These are phyloP conservation scores for Penicillium paneum DNA, from an alignment of 2,329 filamentous ascomycete species.

Conservation along the genomic window DNA sequence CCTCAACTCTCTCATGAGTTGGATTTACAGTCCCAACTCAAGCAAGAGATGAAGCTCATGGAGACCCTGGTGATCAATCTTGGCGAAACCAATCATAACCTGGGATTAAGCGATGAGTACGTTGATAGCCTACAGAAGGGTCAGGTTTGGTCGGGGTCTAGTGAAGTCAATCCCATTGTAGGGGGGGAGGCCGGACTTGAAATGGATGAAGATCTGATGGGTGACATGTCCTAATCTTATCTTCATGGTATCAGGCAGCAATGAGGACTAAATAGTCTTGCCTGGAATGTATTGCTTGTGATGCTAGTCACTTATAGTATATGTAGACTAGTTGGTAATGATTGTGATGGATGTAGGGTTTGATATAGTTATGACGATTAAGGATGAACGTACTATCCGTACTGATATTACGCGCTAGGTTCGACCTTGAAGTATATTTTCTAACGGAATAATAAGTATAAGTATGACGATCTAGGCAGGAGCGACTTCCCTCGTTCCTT, in stretches of 20 bases:
- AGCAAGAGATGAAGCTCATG: constrained; percentile 50
- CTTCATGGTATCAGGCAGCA: too few species aligned
- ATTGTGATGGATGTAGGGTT: background rate
- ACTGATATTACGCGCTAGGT: too few species aligned
- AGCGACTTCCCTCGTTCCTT: too few species aligned
- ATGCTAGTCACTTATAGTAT: background rate
- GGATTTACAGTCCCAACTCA: constrained; percentile 43
- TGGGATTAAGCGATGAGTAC: constrained; percentile 59
- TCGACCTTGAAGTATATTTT: too few species aligned
- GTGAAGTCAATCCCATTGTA: constrained; percentile 15
- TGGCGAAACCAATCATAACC: constrained; percentile 52
- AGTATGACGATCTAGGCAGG: too few species aligned
- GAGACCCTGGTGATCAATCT: constrained; percentile 51
- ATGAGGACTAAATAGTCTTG: background rate
- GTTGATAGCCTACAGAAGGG: constrained; percentile 52
- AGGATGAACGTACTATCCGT: too few species aligned
- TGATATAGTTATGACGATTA: too few species aligned
- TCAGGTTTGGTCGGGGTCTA: constrained; percentile 36
- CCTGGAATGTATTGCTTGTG: background rate
- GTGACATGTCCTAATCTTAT: constrained; percentile 27
- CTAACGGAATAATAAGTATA: too few species aligned
- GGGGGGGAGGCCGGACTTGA: constrained; percentile 22
- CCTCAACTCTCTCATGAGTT: constrained; percentile 38
- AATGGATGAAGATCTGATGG: constrained; percentile 44
- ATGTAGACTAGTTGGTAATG: background rate